These are phyloP conservation scores for Colletotrichum paranaense DNA, from an alignment of 2,329 filamentous ascomycete genomes.

Conservation along the genomic window DNA sequence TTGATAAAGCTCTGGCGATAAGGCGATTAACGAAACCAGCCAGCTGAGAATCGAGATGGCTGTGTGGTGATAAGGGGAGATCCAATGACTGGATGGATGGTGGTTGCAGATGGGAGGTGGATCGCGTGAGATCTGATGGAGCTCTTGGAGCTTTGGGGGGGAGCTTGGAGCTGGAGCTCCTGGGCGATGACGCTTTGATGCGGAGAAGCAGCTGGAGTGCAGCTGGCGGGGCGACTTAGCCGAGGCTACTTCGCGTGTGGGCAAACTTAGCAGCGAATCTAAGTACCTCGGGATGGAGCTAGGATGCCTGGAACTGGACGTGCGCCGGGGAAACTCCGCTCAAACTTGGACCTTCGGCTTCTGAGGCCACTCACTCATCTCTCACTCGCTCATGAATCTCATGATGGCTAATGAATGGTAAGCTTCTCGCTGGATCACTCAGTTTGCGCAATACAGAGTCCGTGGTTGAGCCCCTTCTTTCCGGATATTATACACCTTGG, in stretches of 20 bases:
- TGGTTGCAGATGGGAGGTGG: neutral
- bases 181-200: slow-evolving; percentile 29
- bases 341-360: neutral
- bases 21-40: slow-evolving; percentile 13
- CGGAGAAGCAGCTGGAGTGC: slow-evolving; percentile 14
- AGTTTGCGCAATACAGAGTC: neutral
- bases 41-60: slow-evolving; percentile 27
- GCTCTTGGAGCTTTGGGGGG: slow-evolving; percentile 4
- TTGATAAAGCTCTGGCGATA: neutral
- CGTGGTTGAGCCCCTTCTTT: neutral
- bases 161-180: slow-evolving; percentile 18
- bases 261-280: accelerated
- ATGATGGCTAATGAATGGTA: neutral
- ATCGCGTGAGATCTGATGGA: neutral
- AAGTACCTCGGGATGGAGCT: neutral
- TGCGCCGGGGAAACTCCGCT: slow-evolving; percentile 16
- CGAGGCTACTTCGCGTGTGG: neutral
- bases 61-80: neutral
- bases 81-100: neutral
- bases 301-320: neutral
- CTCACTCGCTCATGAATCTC: neutral
- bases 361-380: neutral
- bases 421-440: neutral
- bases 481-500: neutral
- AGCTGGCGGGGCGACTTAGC: neutral